Evolutionary conservation across 371 early-diverging fungal species (phyloP), one percentile per base, ranked within the genome.

Genomic region (Cokeromyces recurvatus): DNA sequence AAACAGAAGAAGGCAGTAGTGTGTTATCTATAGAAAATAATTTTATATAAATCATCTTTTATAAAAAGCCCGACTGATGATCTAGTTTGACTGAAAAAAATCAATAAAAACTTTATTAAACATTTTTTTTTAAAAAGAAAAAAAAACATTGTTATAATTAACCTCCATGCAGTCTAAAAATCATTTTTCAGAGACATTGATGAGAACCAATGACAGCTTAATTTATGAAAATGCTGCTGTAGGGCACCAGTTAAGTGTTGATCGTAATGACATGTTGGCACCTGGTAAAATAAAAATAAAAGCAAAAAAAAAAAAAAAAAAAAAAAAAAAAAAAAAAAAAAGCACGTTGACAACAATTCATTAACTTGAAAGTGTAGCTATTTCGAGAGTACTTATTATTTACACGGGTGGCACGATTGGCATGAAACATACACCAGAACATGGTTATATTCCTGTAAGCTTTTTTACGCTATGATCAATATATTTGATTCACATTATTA

Each of bases 381-480:
- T 90, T 4, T 89, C 90, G 4, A 71, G 85, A 32, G 92, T 95
- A 1, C 72, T 97, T 19, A 62, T 94, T 15, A 87, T 97, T 24
- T 98, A 98, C 70, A 95, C 96, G 0, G 92, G 92, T 40, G 92
- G 92, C 5, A 98, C 98, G 1, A 96, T 97, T 59, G 98, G 96
- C 23, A 95, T 94, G 97, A 86, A 85, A 56, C 78, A 90, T 54
- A 84, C 81, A 29, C 71, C 67, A 9, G 71, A 77, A 25, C 76
- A 83, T 41, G 93, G 93, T 2, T 92, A 92, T 57, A 69, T 82
- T 15, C 91, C 92, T 0, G 91, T 74, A 60, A 52, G 65, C 49
- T 25, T n/a, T n/a, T n/a, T n/a, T n/a, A n/a, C n/a, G n/a, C n/a
- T 27, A 21, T 27, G 27, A 5, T 57, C 19, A 25, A 23, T 7